Evolutionary conservation across 768 basidiomycete genomes (phyloP).

Genomic region (Phlebiopsis flavidoalba): DNA sequence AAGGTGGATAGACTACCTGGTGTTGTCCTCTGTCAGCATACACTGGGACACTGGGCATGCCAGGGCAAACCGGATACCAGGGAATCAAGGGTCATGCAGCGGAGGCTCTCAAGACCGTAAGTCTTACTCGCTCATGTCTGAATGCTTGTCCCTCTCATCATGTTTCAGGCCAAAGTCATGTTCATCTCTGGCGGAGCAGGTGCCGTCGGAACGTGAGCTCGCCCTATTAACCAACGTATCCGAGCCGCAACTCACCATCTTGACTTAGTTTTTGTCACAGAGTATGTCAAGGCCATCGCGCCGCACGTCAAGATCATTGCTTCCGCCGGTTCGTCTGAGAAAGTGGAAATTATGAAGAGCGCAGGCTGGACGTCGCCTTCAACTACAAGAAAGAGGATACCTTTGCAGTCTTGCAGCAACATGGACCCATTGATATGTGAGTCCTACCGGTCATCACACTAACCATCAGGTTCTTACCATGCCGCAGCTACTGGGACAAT

Average conservation of each 20-base stretch:
- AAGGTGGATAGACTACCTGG: neutral
- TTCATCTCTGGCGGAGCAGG: slow-evolving; percentile 40
- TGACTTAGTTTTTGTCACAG: slow-evolving; percentile 27
- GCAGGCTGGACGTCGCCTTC: slow-evolving; percentile 58
- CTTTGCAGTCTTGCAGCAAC: slow-evolving; percentile 39
- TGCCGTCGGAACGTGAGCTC: slow-evolving; percentile 56
- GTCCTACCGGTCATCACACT: neutral
- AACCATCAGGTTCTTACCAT: too few species aligned
- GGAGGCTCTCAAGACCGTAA: slow-evolving; percentile 32
- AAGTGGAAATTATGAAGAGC: slow-evolving; percentile 50
- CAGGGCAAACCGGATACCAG: slow-evolving; percentile 23
- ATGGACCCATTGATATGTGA: slow-evolving; percentile 51
- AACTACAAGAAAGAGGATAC: slow-evolving; percentile 60
- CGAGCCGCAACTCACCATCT: neutral
- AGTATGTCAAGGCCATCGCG: slow-evolving; percentile 31
- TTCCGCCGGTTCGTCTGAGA: slow-evolving; percentile 61
- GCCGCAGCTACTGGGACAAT: slow-evolving; percentile 9
- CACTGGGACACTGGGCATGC: slow-evolving; percentile 1
- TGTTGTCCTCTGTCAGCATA: slow-evolving; percentile 3
- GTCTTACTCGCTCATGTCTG: neutral
- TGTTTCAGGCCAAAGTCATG: slow-evolving; percentile 10
- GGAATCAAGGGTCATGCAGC: slow-evolving; percentile 33
- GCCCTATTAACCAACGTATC: neutral
- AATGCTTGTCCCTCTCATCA: neutral
- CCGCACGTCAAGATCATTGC: slow-evolving; percentile 50